A percentile compares a stretch with the other conserved stretches of the same genome.
Conservation (phyloP, 352 stramenopile species). For the Globisporangium canariense region DNA sequence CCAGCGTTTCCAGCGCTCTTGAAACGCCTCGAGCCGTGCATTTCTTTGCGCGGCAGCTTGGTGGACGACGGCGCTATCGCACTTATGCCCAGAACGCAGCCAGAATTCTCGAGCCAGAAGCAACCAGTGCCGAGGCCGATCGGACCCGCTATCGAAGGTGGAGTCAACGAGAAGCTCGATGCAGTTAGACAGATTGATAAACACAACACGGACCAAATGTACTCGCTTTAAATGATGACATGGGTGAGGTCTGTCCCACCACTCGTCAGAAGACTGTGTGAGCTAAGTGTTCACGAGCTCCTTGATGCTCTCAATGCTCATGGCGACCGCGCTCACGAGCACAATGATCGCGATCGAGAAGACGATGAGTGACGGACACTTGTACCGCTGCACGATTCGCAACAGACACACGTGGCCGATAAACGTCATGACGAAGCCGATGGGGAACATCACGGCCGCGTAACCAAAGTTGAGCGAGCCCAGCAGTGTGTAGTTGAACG, state of each 20-base stretch:
- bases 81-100: background rate
- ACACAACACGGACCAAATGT: background rate
- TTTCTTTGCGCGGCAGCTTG: background rate
- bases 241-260: background rate
- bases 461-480: constrained; percentile 45
- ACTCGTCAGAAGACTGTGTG: background rate
- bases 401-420: constrained; percentile 53
- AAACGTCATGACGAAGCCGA: constrained; percentile 58
- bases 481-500: constrained; percentile 58
- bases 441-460: constrained; percentile 47
- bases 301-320: constrained; percentile 56
- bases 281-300: constrained; percentile 20
- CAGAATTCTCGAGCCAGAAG: background rate
- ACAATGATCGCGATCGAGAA: constrained; percentile 72
- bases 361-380: constrained; percentile 64
- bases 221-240: background rate
- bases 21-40: background rate
- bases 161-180: no score
- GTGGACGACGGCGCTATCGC: background rate
- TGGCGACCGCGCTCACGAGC: constrained; percentile 56
- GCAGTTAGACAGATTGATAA: no score
- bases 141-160: background rate
- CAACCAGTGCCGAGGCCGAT: background rate
- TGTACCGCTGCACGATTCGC: constrained; percentile 45
- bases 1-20: background rate